phyloP scores from a whole-genome alignment of 768 basidiomycete species.

The Chiua virens region DNA sequence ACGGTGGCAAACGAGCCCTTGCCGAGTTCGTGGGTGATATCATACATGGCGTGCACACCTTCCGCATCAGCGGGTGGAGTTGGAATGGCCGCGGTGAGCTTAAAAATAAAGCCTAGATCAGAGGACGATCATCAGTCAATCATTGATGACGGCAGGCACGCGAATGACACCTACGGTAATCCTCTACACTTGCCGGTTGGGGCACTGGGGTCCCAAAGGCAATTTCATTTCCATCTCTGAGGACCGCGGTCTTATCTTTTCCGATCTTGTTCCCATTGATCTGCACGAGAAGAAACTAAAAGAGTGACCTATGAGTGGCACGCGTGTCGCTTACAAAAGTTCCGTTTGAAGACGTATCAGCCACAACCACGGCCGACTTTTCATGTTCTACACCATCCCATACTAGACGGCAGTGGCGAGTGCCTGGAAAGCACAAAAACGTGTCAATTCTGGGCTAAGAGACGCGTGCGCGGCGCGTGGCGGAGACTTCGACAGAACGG shows the following conservation, averaged over 20 bases:
- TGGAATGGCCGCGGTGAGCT: slow-evolving; percentile 54
- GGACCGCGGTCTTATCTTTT: slow-evolving; percentile 38
- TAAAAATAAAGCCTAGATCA: slow-evolving; percentile 65
- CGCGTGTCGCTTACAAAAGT: slow-evolving; percentile 36
- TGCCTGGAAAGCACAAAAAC: slow-evolving; percentile 33
- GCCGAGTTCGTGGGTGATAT: slow-evolving; percentile 71
- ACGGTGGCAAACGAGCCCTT: slow-evolving; percentile 93
- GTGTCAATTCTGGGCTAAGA: slow-evolving; percentile 21
- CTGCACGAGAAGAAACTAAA: slow-evolving; percentile 9
- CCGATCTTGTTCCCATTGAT: slow-evolving; percentile 45
- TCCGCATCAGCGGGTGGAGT: too few species aligned
- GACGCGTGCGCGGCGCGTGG: slow-evolving; percentile 20
- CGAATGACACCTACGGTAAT: slow-evolving; percentile 60
- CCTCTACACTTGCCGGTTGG: slow-evolving; percentile 55
- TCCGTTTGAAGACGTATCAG: slow-evolving; percentile 43
- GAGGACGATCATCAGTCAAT: background rate
- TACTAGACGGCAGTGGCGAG: slow-evolving; percentile 36
- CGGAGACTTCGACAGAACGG: background rate
- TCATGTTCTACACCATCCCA: slow-evolving; percentile 37
- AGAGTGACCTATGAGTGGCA: slow-evolving; percentile 5
- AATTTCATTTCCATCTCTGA: slow-evolving; percentile 76
- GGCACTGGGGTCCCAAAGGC: slow-evolving; percentile 68
- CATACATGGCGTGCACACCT: slow-evolving; percentile 66
- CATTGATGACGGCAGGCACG: background rate
- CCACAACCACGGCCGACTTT: slow-evolving; percentile 33